Conservation (phyloP, 2,329 filamentous ascomycete genomes). For the Eutypa lata region DNA sequence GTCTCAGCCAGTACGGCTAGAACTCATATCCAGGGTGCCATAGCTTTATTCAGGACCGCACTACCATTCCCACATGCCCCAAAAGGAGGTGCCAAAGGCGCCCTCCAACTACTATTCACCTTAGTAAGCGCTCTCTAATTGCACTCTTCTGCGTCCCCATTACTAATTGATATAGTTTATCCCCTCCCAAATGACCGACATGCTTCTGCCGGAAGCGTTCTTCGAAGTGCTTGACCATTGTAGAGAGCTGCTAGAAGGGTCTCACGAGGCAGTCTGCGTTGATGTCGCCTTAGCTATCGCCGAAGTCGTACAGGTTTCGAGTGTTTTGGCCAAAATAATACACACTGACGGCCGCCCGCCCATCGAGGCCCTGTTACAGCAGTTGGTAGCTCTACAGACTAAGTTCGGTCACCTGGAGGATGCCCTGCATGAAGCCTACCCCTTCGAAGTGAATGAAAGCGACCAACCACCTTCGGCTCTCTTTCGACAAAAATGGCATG, state of each 20-base stretch:
- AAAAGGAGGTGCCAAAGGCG: conserved; percentile 45
- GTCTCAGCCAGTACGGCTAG: conserved; percentile 49
- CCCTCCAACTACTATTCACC: conserved; percentile 55
- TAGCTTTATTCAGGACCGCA: conserved; percentile 52
- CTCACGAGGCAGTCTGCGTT: conserved; percentile 36
- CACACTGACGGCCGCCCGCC: conserved; percentile 35
- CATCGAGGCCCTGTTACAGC: conserved; percentile 33
- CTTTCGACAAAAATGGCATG: conserved; percentile 52
- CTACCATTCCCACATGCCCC: conserved; percentile 35
- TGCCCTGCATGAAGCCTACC: conserved; percentile 32
- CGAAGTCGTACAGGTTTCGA: conserved; percentile 37
- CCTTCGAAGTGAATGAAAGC: conserved; percentile 31
- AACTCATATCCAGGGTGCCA: conserved; percentile 57
- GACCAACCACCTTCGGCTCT: conserved; percentile 38
- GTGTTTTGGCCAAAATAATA: conserved; percentile 30
- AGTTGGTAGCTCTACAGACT: conserved; percentile 38
- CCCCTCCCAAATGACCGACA: conserved; percentile 38
- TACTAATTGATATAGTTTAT: conserved; percentile 37
- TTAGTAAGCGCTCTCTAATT: conserved; percentile 37
- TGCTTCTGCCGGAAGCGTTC: conserved; percentile 37
- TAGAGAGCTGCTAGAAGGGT: conserved; percentile 26
- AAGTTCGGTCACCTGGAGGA: conserved; percentile 38
- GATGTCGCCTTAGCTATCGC: conserved; percentile 40
- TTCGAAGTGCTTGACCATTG: conserved; percentile 42
- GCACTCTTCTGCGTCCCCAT: not conserved